Conservation (phyloP, 1,284 basidiomycete species). For the Amylostereum areolatum region DNA sequence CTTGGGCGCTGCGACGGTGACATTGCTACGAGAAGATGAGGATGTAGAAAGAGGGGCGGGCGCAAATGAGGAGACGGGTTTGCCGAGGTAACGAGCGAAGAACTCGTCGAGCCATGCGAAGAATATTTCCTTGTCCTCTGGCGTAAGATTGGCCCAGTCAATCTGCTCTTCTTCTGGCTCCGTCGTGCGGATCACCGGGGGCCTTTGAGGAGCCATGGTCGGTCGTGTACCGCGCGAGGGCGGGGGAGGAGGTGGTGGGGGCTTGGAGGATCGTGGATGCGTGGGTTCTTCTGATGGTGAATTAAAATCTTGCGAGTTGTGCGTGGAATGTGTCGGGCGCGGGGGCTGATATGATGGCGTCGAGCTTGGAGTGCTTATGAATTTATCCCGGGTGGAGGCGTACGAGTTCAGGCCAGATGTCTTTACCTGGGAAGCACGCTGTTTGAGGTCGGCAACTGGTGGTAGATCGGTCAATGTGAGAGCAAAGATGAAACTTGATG, state of each 20-base stretch:
- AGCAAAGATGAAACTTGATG: too few relatives aligned
- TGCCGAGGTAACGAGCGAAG: conserved; percentile 43
- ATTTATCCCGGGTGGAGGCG: conserved; percentile 49
- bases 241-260: too few relatives aligned
- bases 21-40: conserved; percentile 1
- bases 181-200: too few relatives aligned
- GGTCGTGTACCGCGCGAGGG: too few relatives aligned
- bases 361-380: conserved; percentile 50
- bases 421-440: conserved; percentile 55
- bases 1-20: conserved; percentile 2
- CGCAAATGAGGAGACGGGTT: conserved; percentile 4
- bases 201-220: too few relatives aligned
- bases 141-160: conserved; percentile 63
- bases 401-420: conserved; percentile 45
- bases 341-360: conserved; percentile 29
- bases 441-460: conserved; percentile 59
- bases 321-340: conserved; percentile 15
- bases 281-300: neutral
- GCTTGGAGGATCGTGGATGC: too few relatives aligned
- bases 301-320: neutral
- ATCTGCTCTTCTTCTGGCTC: conserved; percentile 30
- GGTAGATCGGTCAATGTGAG: neutral
- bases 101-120: conserved; percentile 77
- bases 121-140: conserved; percentile 63
- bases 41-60: too few relatives aligned